Evolutionary conservation across 2,329 filamentous ascomycete species (phyloP), one percentile per base, ranked within the genome.

Genomic region (Magnaporthiopsis rhizophila): DNA sequence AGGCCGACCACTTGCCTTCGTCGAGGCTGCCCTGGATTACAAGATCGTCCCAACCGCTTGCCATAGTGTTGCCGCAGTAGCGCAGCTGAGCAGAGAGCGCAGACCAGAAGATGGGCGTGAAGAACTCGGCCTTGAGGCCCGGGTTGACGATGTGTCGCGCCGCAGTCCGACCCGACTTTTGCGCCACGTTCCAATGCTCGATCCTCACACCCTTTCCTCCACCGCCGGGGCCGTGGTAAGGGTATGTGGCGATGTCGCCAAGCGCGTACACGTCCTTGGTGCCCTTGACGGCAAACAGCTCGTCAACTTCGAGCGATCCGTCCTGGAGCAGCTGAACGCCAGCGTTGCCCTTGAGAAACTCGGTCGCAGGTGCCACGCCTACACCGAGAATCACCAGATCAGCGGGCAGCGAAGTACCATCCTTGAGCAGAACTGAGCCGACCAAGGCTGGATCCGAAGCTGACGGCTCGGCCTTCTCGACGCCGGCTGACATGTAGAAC

Each of bases 151-250:
- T 97, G 70, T 90, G 86, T 63, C 82, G 81, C 1, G 92, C 95
- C 1, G 89, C 94, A 30, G 84, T 83, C 58, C 94, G 90, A 3
- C 95, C 95, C 1, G 91, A 83, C 72, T 98, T 97, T 73, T 98
- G 95, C 5, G 95, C 95, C 3, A 99, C 95, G 76, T 97, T 94
- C 95, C 95, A 99, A 75, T 99, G 95, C 81, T 99, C 95, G 72
- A 98, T 97, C 67, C 95, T 89, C 0, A 89, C 86, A 24, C 83
- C 82, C 59, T 82, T 82, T 67, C 90, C 91, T 21, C 89, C 83
- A 32, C 91, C 89, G 30, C 91, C 92, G 0, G 95, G 95, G 1
- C 95, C 95, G 74, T 91, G 84, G 79, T 99, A 99, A 0, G 95
- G 95, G 76, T 92, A 97, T 0, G 90, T 93, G 15, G 95, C 93